Evolutionary conservation across 129 eudicot genomes (phyloP).

Genomic region (Saposhnikovia divaricata): DNA sequence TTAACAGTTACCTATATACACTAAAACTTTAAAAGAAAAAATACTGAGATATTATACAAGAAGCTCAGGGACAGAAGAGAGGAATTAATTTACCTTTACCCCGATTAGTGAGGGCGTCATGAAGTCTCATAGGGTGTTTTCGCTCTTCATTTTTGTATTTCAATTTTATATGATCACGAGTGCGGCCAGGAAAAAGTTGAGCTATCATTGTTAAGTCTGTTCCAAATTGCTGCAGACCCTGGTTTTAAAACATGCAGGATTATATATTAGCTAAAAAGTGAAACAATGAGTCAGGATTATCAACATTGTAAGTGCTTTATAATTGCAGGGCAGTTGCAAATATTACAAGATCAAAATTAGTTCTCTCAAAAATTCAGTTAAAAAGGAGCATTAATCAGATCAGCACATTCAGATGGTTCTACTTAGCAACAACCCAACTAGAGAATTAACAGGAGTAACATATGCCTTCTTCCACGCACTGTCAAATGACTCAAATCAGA

Average conservation of each 20-base stretch:
- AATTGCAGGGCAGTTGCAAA: not conserved
- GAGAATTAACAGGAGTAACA: not conserved
- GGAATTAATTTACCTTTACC: slow-evolving; percentile 31
- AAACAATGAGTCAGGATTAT: too few species aligned
- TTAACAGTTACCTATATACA: too few species aligned
- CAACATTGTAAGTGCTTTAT: not conserved
- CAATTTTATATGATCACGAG: slow-evolving; percentile 58
- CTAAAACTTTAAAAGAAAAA: too few species aligned
- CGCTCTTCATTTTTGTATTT: slow-evolving; percentile 82
- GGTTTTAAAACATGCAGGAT: slow-evolving; percentile 4
- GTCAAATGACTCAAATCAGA: too few species aligned
- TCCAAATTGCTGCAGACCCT: slow-evolving; percentile 86
- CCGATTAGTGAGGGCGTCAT: slow-evolving; percentile 66
- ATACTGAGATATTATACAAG: not conserved
- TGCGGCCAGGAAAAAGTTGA: slow-evolving; percentile 79
- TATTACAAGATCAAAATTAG: not conserved
- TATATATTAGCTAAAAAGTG: not conserved
- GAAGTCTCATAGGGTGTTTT: slow-evolving; percentile 60
- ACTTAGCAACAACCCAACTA: not conserved
- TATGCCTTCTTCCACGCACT: not conserved
- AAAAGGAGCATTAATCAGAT: not conserved
- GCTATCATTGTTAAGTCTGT: slow-evolving; percentile 71
- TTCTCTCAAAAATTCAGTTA: not conserved
- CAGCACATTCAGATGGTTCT: not conserved
- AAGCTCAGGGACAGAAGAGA: not conserved